Conservation (phyloP, 2,329 filamentous ascomycete species). For the Ophiostoma novo-ulmi region DNA sequence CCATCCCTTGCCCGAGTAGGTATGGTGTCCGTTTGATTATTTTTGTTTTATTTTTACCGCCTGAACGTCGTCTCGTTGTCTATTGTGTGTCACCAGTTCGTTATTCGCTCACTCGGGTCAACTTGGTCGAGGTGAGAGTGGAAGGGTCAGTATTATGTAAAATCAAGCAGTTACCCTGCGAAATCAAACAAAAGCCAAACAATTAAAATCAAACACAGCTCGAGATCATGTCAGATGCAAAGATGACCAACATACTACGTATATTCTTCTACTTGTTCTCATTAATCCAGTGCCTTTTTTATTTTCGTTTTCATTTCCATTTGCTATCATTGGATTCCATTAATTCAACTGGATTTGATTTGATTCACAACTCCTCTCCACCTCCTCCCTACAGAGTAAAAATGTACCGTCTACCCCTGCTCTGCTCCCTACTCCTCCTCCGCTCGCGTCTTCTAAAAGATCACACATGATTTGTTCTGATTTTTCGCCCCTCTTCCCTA, state of each 20-base stretch:
- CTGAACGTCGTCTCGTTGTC: not conserved
- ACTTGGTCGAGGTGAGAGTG: not conserved
- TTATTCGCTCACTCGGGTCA: not conserved
- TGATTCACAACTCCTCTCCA: too few species aligned
- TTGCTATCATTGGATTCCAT: too few species aligned
- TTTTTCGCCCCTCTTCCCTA: slow-evolving; percentile 9
- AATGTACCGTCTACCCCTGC: not conserved
- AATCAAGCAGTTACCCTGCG: not conserved
- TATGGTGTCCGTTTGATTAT: not conserved
- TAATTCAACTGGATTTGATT: too few species aligned
- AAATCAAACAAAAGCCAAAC: not conserved
- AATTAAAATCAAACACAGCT: not conserved
- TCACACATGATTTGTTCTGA: slow-evolving; percentile 12
- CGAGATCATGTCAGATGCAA: too few species aligned
- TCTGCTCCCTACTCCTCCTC: not conserved
- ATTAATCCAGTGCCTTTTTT: too few species aligned
- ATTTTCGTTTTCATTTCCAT: too few species aligned
- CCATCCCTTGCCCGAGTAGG: not conserved
- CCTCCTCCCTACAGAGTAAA: too few species aligned
- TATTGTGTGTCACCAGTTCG: not conserved
- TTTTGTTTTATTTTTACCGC: not conserved
- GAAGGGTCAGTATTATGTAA: not conserved
- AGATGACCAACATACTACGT: too few species aligned
- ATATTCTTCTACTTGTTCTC: too few species aligned
- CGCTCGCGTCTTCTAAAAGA: slow-evolving; percentile 8